Conservation (phyloP, 352 stramenopile species). For the Globisporangium ultimum region DNA sequence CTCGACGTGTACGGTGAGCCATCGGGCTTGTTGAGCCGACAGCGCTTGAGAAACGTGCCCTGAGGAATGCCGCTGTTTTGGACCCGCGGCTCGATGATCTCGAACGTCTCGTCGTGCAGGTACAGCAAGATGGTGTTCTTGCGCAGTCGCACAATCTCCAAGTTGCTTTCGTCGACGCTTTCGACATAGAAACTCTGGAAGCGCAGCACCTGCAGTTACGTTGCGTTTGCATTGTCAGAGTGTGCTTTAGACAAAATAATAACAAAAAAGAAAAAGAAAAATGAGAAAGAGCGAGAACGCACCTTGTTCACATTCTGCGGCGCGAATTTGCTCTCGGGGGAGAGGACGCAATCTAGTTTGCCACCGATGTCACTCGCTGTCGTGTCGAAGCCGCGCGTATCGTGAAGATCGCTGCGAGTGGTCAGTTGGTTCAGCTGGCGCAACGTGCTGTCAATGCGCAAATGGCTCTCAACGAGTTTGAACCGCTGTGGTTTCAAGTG, state of each 20-base stretch:
- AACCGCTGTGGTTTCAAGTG: conserved; percentile 81
- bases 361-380: conserved; percentile 63
- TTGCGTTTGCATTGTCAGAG: too few species aligned
- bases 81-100: conserved; percentile 83
- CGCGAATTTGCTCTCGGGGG: conserved; percentile 70
- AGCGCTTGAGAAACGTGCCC: conserved; percentile 83
- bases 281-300: neutral
- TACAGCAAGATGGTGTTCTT: conserved; percentile 82
- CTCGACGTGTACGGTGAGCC: conserved; percentile 42
- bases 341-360: conserved; percentile 24
- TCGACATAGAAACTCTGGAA: conserved; percentile 89
- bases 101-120: conserved; percentile 83
- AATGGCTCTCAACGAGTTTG: conserved; percentile 53
- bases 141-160: conserved; percentile 69
- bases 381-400: conserved; percentile 55
- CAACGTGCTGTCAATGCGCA: conserved; percentile 66
- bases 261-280: neutral
- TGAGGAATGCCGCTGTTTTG: conserved; percentile 86
- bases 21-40: conserved; percentile 56
- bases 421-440: conserved; percentile 57
- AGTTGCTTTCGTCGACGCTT: conserved; percentile 74
- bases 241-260: neutral
- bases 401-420: conserved; percentile 52
- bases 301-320: conserved; percentile 74
- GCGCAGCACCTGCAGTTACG: conserved; percentile 42